These are phyloP conservation scores for Phytophthora parvispora DNA, from an alignment of 352 stramenopile species.

Conservation along the genomic window DNA sequence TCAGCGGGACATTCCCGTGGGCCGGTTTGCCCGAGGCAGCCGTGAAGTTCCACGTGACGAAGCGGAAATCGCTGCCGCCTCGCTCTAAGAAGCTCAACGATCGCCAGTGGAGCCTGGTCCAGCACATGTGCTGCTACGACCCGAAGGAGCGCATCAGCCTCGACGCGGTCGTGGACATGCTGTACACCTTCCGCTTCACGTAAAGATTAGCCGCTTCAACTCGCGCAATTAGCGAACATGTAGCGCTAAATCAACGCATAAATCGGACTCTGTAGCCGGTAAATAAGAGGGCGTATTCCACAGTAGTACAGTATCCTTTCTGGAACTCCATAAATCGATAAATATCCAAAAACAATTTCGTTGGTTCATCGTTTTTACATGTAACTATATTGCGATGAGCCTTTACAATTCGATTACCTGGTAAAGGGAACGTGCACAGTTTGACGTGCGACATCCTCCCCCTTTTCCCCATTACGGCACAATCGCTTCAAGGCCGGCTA, in stretches of 20 bases:
- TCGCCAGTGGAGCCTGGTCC: slow-evolving; percentile 39
- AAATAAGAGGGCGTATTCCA: background rate
- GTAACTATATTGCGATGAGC: too few relatives aligned
- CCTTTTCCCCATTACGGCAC: slow-evolving; percentile 1
- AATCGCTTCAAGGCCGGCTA: slow-evolving; percentile 27
- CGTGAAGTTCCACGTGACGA: slow-evolving; percentile 39
- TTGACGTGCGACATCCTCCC: slow-evolving; percentile 3
- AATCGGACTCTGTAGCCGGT: background rate
- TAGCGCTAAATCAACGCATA: background rate
- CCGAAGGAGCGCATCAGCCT: slow-evolving; percentile 32
- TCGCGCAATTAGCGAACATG: background rate
- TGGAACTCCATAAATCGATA: too few relatives aligned
- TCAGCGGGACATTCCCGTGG: slow-evolving; percentile 39
- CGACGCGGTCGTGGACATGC: slow-evolving; percentile 29
- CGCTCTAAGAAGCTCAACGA: slow-evolving; percentile 18
- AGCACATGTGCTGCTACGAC: slow-evolving; percentile 39
- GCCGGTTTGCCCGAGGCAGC: slow-evolving; percentile 25
- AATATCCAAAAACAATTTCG: too few relatives aligned
- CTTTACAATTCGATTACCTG: too few relatives aligned
- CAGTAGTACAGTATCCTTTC: too few relatives aligned
- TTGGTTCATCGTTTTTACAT: too few relatives aligned
- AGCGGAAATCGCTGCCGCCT: slow-evolving; percentile 18
- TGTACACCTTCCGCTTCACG: slow-evolving; percentile 28
- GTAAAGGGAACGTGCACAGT: too few relatives aligned
- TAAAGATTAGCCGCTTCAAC: background rate